Evolutionary conservation across 1,284 basidiomycete species (phyloP).

Genomic region (Cryptococcus deneoformans): DNA sequence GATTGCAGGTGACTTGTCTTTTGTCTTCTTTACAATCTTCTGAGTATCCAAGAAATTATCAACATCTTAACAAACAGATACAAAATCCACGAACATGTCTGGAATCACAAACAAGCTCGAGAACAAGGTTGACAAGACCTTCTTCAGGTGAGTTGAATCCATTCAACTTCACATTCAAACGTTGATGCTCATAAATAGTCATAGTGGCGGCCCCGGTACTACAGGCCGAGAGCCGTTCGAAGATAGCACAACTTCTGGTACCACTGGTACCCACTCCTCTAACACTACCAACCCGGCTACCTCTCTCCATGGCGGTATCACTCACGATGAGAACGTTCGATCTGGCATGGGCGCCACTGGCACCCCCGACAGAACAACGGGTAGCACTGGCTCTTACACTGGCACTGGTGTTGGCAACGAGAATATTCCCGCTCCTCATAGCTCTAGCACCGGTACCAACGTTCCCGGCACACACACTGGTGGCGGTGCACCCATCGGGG

Average conservation of each 20-base stretch:
- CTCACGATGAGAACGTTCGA: constrained; percentile 1
- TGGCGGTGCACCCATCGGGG: not conserved
- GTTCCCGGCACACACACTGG: not conserved
- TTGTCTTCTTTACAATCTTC: too few species aligned
- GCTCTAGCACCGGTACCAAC: not conserved
- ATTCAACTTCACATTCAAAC: not conserved
- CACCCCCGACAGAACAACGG: not conserved
- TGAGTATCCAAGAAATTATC: too few species aligned
- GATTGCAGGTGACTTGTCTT: too few species aligned
- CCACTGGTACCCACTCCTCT: constrained; percentile 3
- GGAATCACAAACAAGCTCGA: constrained; percentile 17
- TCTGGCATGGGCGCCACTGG: constrained; percentile 1
- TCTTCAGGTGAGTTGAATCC: constrained; percentile 8
- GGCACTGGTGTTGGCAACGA: not conserved
- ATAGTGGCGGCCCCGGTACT: constrained; percentile 27
- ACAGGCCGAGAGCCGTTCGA: constrained; percentile 35
- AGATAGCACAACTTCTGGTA: constrained; percentile 10
- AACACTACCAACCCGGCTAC: constrained; percentile 8
- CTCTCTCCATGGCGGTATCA: not conserved
- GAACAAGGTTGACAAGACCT: constrained; percentile 10
- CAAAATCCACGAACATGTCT: not conserved
- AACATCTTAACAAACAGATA: too few species aligned
- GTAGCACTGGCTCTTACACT: not conserved
- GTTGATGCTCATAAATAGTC: not conserved
- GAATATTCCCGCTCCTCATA: not conserved